Base-by-base conservation (phyloP, 2,329 filamentous ascomycete genomes). In the Exophiala sp. region DNA sequence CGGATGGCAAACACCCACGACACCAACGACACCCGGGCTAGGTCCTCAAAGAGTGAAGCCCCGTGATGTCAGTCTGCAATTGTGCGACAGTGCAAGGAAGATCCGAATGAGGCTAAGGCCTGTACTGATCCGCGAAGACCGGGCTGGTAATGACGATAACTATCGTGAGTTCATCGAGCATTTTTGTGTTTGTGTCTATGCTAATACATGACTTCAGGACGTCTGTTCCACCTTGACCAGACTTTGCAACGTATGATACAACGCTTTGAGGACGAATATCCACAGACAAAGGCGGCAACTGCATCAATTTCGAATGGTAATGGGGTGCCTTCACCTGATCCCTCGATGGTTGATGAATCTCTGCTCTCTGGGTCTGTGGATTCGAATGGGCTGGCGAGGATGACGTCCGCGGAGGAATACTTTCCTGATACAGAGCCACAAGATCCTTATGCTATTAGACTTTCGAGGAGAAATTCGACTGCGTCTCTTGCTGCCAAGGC, bases 201-300 rank as follows among this genome's bases (percentile, higher is more conserved):
- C 67, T 72, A 60, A 72, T 52, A 16, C 41, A 32, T 29, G 11
- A 42, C 16, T 46, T n/a, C 56, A 88, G 85, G 84, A 34, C 87
- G 88, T 45, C 81, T 97, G 16, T 77, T 87, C 40, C 96, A 96
- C 80, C 81, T 99, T 29, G 91, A 96, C 65, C 79, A 87, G 57
- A 97, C 94, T 0, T 78, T 99, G 8, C 81, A 91, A 65, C 86
- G 87, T 62, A 96, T 97, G 74, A 97, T 97, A 66, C 86, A 89
- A 68, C 87, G 94, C 24, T 99, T 97, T 68, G 94, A 97, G 69
- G 88, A 95, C 68, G 92, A 97, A 70, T 97, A 91, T 65, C 94
- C 94, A 0, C 92, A 97, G 67, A 34, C 76, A 83, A 39, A 62
- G 66, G 12, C 65, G 67, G 33, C 63, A 58, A 29, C 36, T 2